Evolutionary conservation across 352 stramenopile genomes (phyloP).

Genomic region (Phytopythium oedochilum): DNA sequence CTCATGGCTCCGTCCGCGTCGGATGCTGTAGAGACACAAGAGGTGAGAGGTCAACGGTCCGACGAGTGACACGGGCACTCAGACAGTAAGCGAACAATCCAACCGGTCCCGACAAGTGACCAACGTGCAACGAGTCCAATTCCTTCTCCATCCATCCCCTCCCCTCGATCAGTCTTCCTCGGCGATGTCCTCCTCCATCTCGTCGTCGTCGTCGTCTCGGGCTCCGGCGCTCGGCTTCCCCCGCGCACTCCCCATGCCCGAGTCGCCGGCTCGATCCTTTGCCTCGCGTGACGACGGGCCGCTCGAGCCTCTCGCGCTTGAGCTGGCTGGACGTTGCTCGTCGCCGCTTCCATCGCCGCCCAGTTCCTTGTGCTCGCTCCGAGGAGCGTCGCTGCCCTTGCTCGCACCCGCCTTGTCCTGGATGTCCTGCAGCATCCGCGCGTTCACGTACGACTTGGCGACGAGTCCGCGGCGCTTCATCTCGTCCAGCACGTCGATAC

Average conservation of each 20-base stretch:
- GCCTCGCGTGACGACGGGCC: slow-evolving; percentile 22
- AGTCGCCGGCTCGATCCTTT: slow-evolving; percentile 13
- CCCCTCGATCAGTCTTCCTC: slow-evolving; percentile 37
- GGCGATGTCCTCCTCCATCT: slow-evolving; percentile 80
- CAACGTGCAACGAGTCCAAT: background rate
- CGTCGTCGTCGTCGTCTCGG: slow-evolving; percentile 48
- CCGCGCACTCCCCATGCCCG: background rate
- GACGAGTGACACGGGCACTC: too few relatives aligned
- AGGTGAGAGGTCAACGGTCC: too few relatives aligned
- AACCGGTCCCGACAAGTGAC: too few relatives aligned
- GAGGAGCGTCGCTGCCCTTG: slow-evolving; percentile 14
- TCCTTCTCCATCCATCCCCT: background rate
- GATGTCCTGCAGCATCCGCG: slow-evolving; percentile 62
- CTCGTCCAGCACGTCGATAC: slow-evolving; percentile 63
- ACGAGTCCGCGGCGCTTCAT: slow-evolving; percentile 68
- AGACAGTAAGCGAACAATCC: too few relatives aligned
- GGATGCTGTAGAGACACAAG: background rate
- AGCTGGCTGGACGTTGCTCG: slow-evolving; percentile 3
- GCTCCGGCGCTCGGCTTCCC: slow-evolving; percentile 3
- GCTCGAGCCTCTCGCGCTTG: slow-evolving; percentile 15
- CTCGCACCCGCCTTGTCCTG: slow-evolving; percentile 43
- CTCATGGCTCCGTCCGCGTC: background rate
- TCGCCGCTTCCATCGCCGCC: slow-evolving; percentile 9
- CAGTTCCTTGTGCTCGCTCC: slow-evolving; percentile 28
- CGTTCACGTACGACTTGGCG: slow-evolving; percentile 74